Evolutionary conservation across 2,329 filamentous ascomycete genomes (phyloP).

Genomic region (Spiromastix sp.): DNA sequence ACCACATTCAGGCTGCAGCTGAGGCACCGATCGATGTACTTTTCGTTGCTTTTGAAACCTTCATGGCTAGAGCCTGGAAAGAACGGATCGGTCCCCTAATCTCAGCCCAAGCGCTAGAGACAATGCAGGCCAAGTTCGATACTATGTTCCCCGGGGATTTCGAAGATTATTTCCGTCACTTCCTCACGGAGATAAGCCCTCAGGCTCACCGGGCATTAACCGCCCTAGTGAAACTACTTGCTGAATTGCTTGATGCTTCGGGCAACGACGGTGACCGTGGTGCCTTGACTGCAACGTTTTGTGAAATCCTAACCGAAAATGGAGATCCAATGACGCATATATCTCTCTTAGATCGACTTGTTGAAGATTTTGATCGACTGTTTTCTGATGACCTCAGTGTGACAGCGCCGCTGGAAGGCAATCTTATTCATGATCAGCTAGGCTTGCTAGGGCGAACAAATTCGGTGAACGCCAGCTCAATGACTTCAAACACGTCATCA

Average conservation of each 20-base stretch:
- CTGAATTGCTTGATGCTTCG: slow-evolving; percentile 79
- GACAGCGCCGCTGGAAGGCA: slow-evolving; percentile 34
- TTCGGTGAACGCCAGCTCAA: slow-evolving; percentile 59
- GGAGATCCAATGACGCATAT: slow-evolving; percentile 74
- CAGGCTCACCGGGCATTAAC: slow-evolving; percentile 67
- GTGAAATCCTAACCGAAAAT: slow-evolving; percentile 71
- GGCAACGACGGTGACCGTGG: slow-evolving; percentile 86
- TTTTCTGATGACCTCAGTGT: slow-evolving; percentile 55
- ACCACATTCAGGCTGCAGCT: slow-evolving; percentile 61
- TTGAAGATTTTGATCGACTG: slow-evolving; percentile 81
- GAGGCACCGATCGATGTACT: slow-evolving; percentile 74
- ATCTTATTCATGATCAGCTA: slow-evolving; percentile 45
- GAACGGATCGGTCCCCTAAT: slow-evolving; percentile 82
- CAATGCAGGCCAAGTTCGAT: slow-evolving; percentile 51
- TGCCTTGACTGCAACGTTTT: slow-evolving; percentile 77
- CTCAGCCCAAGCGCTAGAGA: slow-evolving; percentile 57
- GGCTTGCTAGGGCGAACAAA: slow-evolving; percentile 48
- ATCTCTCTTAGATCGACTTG: slow-evolving; percentile 75
- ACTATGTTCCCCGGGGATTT: slow-evolving; percentile 36
- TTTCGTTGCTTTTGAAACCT: slow-evolving; percentile 90
- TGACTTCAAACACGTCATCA: slow-evolving; percentile 79
- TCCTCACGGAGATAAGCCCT: slow-evolving; percentile 42
- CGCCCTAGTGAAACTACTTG: slow-evolving; percentile 72
- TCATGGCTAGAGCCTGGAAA: slow-evolving; percentile 76
- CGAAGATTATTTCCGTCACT: slow-evolving; percentile 46